Evolutionary conservation across 768 basidiomycete genomes (phyloP), one percentile per base, ranked within the genome.

Genomic region (Agrocybe praecox): DNA sequence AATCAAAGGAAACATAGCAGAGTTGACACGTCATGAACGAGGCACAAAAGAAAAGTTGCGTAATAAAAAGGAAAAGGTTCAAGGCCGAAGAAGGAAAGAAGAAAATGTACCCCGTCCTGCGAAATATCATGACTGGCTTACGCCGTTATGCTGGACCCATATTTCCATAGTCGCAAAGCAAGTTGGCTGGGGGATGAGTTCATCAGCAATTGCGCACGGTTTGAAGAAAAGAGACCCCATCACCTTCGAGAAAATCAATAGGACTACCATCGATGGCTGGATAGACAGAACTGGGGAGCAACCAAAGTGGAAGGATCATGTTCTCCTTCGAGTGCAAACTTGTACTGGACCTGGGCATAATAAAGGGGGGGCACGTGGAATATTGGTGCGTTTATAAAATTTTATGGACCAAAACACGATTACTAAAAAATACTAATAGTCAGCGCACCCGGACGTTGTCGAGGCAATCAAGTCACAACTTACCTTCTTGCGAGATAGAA

Each of bases 281-380:
- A 60, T 60, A 29, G 46, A 56, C 46, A 21, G 46, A 0, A 26
- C 45, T 26, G 59, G 55, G n/a, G 36, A 40, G 5, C 5, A 14
- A 40, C 50, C 59, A 23, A 9, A 22, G 7, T 53, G 50, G 55
- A 26, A 17, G 12, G 55, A 60, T 0, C 17, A 24, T 7, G 23
- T 22, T 2, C 22, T 52, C 4, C 17, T 17, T 11, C 29, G 55
- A 2, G 29, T 53, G 17, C n/a, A 45, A 19, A 15, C 3, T 5
- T 49, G 57, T 10, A 62, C 58, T 29, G 40, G 45, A 2, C 51
- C 53, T 17, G 58, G 63, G 6, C 57, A 61, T 46, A n/a, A 18
- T 15, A 64, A 64, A 21, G 63, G 54, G 6, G 63, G 63, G 6
- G 18, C 33, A 9, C 11, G 48, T 17, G 63, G 57, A 42, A 49